Base-by-base conservation (phyloP, 164 flowering plant genomes). In the Santalum album region DNA sequence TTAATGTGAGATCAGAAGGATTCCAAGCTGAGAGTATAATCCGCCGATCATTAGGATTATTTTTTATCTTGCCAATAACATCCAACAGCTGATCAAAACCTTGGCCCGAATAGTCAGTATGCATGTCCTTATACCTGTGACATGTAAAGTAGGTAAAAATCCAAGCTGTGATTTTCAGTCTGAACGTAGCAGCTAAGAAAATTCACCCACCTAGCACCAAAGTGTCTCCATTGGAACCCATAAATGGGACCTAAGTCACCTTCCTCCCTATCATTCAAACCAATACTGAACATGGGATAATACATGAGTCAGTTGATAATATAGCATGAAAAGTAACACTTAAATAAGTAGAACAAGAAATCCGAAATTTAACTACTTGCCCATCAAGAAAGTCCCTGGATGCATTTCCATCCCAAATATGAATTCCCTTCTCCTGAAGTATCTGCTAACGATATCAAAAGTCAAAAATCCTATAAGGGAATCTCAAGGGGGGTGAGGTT, bases 191-290 rank as follows among this genome's bases (percentile, higher is more conserved):
- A 25, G 24, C 9, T n/a, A 29, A 44, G 23, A 20, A 3, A 16
- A 16, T n/a, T 27, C 42, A 58, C 74, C 24, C 46, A 91, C 98
- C 81, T 86, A 44, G 98, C 98, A 57, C 96, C 98, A 72, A 83
- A 88, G 63, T 91, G 96, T 60, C 95, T 70, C 98, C 98, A 86
- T 69, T 88, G 96, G 47, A 91, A 91, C 24, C 95, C 98, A 75
- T 87, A 90, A n/a, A 90, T 66, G 32, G 96, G 98, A 56, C 98
- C 98, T 49, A 90, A 69, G 67, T 88, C 98, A 65, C 96, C 98
- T 65, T 86, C 96, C 72, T 86, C 96, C 59, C 95, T 75, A 19
- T 84, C 82, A 7, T 64, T 63, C 72, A 90, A 66, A 25, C 86
- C 91, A 69, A 85, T 65, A 59, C 98, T 85, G 82, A 35, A 24